Evolutionary conservation across 2,329 filamentous ascomycete species (phyloP), one percentile per base, ranked within the genome.

Genomic region (Coniosporium uncinatum): DNA sequence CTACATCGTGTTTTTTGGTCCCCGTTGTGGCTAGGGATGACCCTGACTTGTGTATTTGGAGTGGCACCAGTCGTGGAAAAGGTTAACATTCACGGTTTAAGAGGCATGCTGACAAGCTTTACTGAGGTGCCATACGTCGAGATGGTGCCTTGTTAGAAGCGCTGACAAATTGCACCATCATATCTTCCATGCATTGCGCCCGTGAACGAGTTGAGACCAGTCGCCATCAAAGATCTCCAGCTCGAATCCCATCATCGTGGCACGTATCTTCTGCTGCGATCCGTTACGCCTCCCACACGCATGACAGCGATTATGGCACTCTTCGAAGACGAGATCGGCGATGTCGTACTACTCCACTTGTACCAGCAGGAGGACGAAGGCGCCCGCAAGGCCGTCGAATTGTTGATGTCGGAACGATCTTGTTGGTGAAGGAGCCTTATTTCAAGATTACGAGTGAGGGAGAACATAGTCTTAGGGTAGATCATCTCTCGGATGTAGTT

Each of bases 391-490:
- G 51, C 52, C 1, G 46, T 60, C 4, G 52, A 68, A 49, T 65
- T 1, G 39, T 76, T 3, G 44, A 49, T 0, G 41, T 55, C 4
- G 56, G 58, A 1, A 56, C 53, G 13, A 49, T 68, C 0, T 58
- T 66, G 11, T 49, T 78, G 21, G 40, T 79, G 21, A 80, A 78
- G 45, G 75, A 79, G 42, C 74, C 75, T 0, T 79, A 67, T 48
- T 64, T 78, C 47, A 74, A 70, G 46, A 22, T 51, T 0, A 58
- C 59, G 19, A 52, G 50, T 0, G 52, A 67, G 20, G 66, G 66
- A 2, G 37, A 55, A 0, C 73, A 71, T 50, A 60, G 56, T 0
- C 24, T 79, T 19, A 62, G 73, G 5, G 69, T 77, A 5, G 75
- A 79, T 43, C 75, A 79, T 49, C 49, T 70, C 14, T 67, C 64